phyloP scores from a whole-genome alignment of 805 yeast genomes.

The Candida coquimbonensis region DNA sequence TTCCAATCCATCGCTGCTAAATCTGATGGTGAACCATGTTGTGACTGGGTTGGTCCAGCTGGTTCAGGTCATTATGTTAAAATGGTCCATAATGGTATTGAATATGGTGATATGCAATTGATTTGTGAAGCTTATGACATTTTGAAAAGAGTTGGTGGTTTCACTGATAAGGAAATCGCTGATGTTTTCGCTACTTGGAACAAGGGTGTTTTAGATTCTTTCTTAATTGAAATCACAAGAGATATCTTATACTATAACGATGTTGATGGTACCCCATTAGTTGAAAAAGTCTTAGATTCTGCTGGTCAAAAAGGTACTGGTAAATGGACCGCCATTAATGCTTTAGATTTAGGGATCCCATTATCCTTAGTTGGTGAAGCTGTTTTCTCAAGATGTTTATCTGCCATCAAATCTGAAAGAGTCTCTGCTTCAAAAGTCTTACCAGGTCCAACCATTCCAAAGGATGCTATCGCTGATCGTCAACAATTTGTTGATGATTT shows the following conservation, averaged over 20 bases:
- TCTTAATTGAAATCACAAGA: slow-evolving; percentile 93
- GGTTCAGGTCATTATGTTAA: slow-evolving; percentile 99
- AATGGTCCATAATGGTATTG: slow-evolving; percentile 99
- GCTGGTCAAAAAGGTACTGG: slow-evolving; percentile 99
- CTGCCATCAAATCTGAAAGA: slow-evolving; percentile 91
- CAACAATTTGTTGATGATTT: slow-evolving; percentile 82
- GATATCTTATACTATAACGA: slow-evolving; percentile 89
- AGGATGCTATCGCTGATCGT: slow-evolving; percentile 65
- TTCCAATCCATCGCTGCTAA: slow-evolving; percentile 96
- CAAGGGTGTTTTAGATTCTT: slow-evolving; percentile 95
- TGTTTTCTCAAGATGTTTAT: slow-evolving; percentile 91
- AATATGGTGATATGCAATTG: slow-evolving; percentile 99
- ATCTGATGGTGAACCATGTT: slow-evolving; percentile 97
- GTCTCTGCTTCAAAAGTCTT: slow-evolving; percentile 71
- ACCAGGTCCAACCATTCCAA: slow-evolving; percentile 69
- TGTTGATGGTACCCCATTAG: slow-evolving; percentile 84
- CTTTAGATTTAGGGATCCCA: slow-evolving; percentile 96
- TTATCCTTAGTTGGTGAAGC: slow-evolving; percentile 98
- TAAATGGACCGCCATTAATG: slow-evolving; percentile 99
- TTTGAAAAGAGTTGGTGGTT: slow-evolving; percentile 88
- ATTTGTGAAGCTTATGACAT: slow-evolving; percentile 96
- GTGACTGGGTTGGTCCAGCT: slow-evolving; percentile 99
- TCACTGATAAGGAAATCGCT: slow-evolving; percentile 86
- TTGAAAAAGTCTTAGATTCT: slow-evolving; percentile 91
- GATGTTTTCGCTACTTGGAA: slow-evolving; percentile 92